Percentiles rank a stretch among this genome's conserved stretches.
Conservation (phyloP, 73 alveolate genomes). For the Paramecium primaurelia region DNA sequence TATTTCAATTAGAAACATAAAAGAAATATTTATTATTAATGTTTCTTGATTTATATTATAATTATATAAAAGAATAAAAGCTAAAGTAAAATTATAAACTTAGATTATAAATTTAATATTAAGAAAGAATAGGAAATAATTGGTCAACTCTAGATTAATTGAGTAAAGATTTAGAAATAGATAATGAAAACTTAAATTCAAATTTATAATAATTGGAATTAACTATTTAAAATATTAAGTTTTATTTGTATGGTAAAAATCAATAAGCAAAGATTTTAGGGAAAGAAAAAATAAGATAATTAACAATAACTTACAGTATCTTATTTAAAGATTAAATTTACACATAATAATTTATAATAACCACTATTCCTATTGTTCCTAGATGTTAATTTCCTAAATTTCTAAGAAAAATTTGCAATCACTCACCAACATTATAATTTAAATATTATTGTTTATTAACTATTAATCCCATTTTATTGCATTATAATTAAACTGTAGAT, state of each 20-base stretch:
- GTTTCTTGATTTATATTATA: neutral
- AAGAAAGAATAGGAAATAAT: neutral
- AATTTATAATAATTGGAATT: neutral
- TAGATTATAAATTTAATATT: neutral
- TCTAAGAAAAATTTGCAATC: neutral
- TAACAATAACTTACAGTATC: neutral
- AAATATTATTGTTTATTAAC: neutral
- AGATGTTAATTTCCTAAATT: neutral
- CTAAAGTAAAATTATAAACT: neutral
- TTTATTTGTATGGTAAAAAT: neutral
- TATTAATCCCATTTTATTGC: neutral
- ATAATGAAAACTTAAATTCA: neutral
- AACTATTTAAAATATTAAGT: neutral
- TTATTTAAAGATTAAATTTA: neutral
- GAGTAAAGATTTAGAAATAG: neutral
- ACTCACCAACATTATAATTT: neutral
- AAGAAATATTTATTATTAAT: neutral
- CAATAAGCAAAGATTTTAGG: neutral
- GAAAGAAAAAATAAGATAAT: neutral
- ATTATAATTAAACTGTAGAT: neutral
- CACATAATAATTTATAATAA: neutral
- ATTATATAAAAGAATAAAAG: neutral
- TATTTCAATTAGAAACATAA: neutral
- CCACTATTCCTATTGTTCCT: neutral
- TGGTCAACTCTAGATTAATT: neutral